Evolutionary conservation across 2,329 filamentous ascomycete species (phyloP), one percentile per base, ranked within the genome.

Genomic region (Pleochaeta shiraiana): DNA sequence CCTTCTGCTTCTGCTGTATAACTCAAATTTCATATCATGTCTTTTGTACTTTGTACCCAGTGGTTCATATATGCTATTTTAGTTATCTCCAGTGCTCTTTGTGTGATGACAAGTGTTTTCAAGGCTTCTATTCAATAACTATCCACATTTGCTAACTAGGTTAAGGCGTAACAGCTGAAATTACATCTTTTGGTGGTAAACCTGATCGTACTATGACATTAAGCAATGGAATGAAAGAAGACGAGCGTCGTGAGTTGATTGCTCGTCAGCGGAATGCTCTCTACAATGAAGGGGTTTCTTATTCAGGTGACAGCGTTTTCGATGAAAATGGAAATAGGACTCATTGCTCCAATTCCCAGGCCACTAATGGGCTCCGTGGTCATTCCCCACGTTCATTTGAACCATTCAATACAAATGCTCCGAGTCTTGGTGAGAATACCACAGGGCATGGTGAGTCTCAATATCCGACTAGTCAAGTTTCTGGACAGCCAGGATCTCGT

Each of bases 191-290:
- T 72, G 83, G 80, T 71, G 81, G 79, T 79, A 96, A 96, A 79
- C 85, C 86, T 74, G 89, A 93, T 73, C 88, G 89, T 74, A 86
- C 88, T 71, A 82, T 90, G 77, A 93, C 88, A 77, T 89, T 89
- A 64, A 85, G 83, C 74, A 81, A 85, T 71, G 77, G 79, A 73
- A 88, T 95, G 87, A 95, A 87, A 74, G 93, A 97, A 78, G 91
- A 96, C 71, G 91, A 95, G 73, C 92, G 92, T 71, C 90, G 92
- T 71, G 92, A 97, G 71, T 81, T 97, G 75, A 95, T 97, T 76
- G 88, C 91, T 70, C 91, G 92, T 73, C 93, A 97, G 77, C 90
- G 95, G 76, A 91, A 87, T 75, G 91, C 92, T 68, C 78, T 98
- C 69, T 98, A 97, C 75, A 90, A 90, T 73, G 89, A 88, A 73